phyloP scores from a whole-genome alignment of 2,329 filamentous ascomycete genomes.

The Colletotrichum sp. region DNA sequence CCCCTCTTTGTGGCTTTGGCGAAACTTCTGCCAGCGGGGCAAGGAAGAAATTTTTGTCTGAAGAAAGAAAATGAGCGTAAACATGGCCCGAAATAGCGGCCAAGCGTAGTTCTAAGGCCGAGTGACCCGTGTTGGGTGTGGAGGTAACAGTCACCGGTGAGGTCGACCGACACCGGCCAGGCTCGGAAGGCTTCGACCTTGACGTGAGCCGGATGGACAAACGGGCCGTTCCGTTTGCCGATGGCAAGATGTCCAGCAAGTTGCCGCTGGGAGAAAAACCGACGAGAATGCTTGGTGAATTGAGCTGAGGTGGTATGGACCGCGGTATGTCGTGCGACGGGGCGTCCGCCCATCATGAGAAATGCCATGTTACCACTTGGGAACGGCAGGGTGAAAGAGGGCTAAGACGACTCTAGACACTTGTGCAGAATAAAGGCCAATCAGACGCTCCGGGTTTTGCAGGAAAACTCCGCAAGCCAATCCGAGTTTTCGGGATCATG shows the following conservation, averaged over 20 bases:
- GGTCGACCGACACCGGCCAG: not conserved
- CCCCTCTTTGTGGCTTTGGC: not conserved
- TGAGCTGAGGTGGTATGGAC: not conserved
- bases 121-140: not conserved
- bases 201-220: not conserved
- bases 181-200: not conserved
- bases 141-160: not conserved
- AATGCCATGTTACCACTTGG: not conserved
- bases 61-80: not conserved
- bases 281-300: not conserved
- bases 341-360: not conserved
- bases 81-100: not conserved
- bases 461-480: conserved; percentile 5
- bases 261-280: not conserved
- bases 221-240: conserved; percentile 10
- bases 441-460: not conserved
- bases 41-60: not conserved
- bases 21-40: conserved; percentile 2
- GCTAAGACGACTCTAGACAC: not conserved
- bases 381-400: not conserved
- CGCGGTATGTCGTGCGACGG: not conserved
- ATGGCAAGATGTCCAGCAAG: not conserved
- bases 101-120: not conserved
- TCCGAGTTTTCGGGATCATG: conserved; percentile 30
- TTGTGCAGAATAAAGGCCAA: conserved; percentile 12